Evolutionary conservation across 257 asterid genomes (phyloP).

Genomic region (Cinchona pubescens): DNA sequence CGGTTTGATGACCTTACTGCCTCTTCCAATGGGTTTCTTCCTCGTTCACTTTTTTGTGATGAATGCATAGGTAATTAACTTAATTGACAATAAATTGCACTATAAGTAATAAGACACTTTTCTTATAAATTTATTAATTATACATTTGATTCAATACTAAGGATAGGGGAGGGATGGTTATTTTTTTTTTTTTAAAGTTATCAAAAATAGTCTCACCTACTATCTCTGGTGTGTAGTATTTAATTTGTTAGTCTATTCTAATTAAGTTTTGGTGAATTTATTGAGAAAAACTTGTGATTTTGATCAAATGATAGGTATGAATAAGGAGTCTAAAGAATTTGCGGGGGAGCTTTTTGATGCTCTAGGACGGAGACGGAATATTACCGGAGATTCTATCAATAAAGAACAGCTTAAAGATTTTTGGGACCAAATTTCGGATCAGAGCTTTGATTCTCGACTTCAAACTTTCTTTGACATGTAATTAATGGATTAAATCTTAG

Average conservation of each 20-base stretch:
- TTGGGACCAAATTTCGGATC: constrained; percentile 81
- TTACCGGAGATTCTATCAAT: constrained; percentile 51
- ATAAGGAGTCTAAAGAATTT: constrained; percentile 68
- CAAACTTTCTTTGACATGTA: constrained; percentile 92
- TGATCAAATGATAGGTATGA: constrained; percentile 53
- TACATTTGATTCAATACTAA: no score
- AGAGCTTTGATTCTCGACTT: constrained; percentile 80
- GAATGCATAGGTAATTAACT: constrained; percentile 77
- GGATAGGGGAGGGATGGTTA: no score
- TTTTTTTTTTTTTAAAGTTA: no score
- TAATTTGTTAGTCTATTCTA: neutral
- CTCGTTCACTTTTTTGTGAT: constrained; percentile 63
- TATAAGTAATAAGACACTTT: no score
- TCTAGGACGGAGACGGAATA: constrained; percentile 57
- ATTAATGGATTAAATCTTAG: neutral
- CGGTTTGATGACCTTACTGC: constrained; percentile 58
- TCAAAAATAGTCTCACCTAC: neutral
- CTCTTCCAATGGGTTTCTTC: constrained; percentile 50
- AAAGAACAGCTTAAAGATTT: constrained; percentile 61
- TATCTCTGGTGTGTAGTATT: no score
- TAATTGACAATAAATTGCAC: no score
- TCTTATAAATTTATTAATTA: no score
- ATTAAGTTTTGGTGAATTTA: neutral
- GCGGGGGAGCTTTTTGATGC: constrained; percentile 78
- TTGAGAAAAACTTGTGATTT: neutral